Percentiles rank a stretch among this genome's conserved stretches.
Evolutionary conservation across 805 yeast genomes (phyloP).

Genomic region (Yarrowia sp.): DNA sequence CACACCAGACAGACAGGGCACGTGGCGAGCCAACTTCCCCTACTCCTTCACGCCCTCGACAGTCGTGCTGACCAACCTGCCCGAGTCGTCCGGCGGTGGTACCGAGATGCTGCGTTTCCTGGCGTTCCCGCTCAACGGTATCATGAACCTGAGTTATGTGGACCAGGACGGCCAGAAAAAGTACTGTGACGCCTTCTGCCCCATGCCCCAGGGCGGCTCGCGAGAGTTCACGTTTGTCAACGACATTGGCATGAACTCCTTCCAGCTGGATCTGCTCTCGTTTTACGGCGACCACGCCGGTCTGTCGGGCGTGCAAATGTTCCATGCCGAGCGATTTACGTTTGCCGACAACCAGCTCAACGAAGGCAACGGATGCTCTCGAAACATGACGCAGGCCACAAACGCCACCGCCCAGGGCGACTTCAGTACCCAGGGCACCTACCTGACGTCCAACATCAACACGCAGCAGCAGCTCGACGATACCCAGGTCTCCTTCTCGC

Average conservation of each 20-base stretch:
- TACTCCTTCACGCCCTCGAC: slow-evolving; percentile 68
- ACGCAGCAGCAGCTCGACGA: slow-evolving; percentile 48
- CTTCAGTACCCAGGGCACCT: slow-evolving; percentile 41
- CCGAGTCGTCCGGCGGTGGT: slow-evolving; percentile 56
- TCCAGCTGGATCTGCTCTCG: slow-evolving; percentile 68
- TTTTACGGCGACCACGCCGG: slow-evolving; percentile 76
- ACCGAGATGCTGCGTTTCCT: slow-evolving; percentile 70
- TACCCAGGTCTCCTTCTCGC: slow-evolving; percentile 61
- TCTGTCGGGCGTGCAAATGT: slow-evolving; percentile 75
- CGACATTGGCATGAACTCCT: slow-evolving; percentile 61
- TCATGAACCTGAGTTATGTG: slow-evolving; percentile 87
- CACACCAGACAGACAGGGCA: slow-evolving; percentile 59
- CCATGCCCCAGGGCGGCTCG: slow-evolving; percentile 58
- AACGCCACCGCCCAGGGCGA: slow-evolving; percentile 16
- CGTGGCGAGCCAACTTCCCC: slow-evolving; percentile 70
- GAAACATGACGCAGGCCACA: slow-evolving; percentile 12
- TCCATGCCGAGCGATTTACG: slow-evolving; percentile 53
- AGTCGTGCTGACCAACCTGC: slow-evolving; percentile 72
- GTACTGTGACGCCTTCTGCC: slow-evolving; percentile 90
- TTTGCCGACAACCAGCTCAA: slow-evolving; percentile 29
- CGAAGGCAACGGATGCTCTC: slow-evolving; percentile 29
- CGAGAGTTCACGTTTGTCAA: slow-evolving; percentile 87
- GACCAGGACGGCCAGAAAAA: slow-evolving; percentile 64
- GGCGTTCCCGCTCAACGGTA: slow-evolving; percentile 81
- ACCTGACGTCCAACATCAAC: slow-evolving; percentile 47